phyloP scores from a whole-genome alignment of 2,329 filamentous ascomycete genomes.

The Fusarium sp. region DNA sequence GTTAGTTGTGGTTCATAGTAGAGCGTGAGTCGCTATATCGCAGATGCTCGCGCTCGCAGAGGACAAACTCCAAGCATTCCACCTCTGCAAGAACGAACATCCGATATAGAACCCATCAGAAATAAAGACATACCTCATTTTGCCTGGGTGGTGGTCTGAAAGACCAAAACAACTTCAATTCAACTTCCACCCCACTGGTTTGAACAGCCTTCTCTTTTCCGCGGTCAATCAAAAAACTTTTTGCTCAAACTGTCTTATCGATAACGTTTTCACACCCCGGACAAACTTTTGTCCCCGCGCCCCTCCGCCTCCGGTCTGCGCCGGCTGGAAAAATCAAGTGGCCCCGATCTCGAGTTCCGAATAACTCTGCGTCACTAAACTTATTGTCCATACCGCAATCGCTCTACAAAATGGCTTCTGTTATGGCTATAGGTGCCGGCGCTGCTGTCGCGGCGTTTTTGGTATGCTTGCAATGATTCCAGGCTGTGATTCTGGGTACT shows the following conservation, averaged over 20 bases:
- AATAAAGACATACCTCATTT: slow-evolving; percentile 42
- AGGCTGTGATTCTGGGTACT: background rate
- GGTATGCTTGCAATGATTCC: slow-evolving; percentile 49
- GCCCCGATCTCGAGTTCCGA: slow-evolving; percentile 33
- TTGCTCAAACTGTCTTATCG: slow-evolving; percentile 43
- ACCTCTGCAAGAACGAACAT: background rate
- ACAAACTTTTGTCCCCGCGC: slow-evolving; percentile 37
- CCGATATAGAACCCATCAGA: background rate
- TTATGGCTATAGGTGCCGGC: slow-evolving; percentile 61
- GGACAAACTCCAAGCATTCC: background rate
- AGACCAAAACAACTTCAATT: slow-evolving; percentile 45
- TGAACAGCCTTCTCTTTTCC: slow-evolving; percentile 34
- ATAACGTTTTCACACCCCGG: slow-evolving; percentile 35
- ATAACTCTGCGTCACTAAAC: slow-evolving; percentile 25
- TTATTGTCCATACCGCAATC: slow-evolving; percentile 3
- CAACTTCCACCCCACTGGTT: slow-evolving; percentile 44
- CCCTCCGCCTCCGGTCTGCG: slow-evolving; percentile 45
- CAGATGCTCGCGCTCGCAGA: background rate
- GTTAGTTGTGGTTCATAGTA: slow-evolving; percentile 28
- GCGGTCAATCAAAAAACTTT: slow-evolving; percentile 41
- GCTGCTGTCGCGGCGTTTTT: slow-evolving; percentile 65
- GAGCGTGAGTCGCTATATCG: slow-evolving; percentile 6
- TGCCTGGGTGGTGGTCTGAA: slow-evolving; percentile 41
- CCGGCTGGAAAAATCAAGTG: slow-evolving; percentile 45
- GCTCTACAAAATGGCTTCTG: slow-evolving; percentile 53